Evolutionary conservation across 2,329 filamentous ascomycete genomes (phyloP), one percentile per base, ranked within the genome.

Genomic region (Claviceps humidiphila): DNA sequence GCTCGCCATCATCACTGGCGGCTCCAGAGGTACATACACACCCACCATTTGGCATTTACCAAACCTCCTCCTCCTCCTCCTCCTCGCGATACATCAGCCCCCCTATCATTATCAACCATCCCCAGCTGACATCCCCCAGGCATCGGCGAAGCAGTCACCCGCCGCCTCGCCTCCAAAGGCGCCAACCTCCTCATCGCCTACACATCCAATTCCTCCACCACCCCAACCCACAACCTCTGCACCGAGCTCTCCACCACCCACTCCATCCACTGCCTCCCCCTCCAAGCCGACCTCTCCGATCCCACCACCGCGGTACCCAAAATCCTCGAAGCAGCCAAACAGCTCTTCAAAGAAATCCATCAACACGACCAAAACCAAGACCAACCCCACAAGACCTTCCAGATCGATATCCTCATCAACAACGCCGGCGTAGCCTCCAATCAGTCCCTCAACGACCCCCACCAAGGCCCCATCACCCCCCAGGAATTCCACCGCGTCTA

Each of bases 321-420:
- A 47, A 63, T 68, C 41, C 53, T 69, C 16, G 57, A 61, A 3
- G 63, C 63, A 17, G 65, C 65, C 39, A 53, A 50, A 14, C 38
- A 43, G 16, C 58, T 67, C 49, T 66, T 60, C 55, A 44, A 34
- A 11, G 30, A 34, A 4, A 34, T 52, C 8, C 59, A 58, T 11
- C 64, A 61, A 56, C 44, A 47, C 16, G 60, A 48, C 24, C 20
- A 52, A 0, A 39, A 52, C 11, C 56, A 6, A 13, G 51, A 57
- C 6, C 30, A 34, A 34, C 9, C 30, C 30, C 30, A 34, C 30
- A 34, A 34, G 30, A 34, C 30, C 30, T 63, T 68, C 54, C 61
- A 63, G 61, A 76, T 95, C 61, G 87, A 94, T 68, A 87, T 95
- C 55, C 72, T 95, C 51, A 73, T 95, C 72, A 94, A 95, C 76